Conservation (phyloP, 2,329 filamentous ascomycete species). For the Fusarium pilosicola region DNA sequence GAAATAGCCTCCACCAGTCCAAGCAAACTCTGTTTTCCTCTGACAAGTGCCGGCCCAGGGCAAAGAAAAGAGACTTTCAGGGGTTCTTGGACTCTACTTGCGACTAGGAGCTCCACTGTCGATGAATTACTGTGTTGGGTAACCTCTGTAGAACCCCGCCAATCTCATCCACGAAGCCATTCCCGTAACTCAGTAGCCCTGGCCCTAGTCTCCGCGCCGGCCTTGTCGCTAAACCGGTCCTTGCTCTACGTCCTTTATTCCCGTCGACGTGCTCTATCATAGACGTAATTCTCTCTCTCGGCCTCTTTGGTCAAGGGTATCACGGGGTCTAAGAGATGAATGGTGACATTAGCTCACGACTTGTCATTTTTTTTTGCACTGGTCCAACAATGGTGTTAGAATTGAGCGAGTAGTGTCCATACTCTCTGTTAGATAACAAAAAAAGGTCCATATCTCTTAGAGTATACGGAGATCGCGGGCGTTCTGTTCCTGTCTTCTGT, state of each 20-base stretch:
- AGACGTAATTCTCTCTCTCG: neutral
- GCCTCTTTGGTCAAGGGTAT: neutral
- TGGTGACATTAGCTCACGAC: neutral
- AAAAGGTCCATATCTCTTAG: neutral
- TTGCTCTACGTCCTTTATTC: neutral
- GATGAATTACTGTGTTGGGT: neutral
- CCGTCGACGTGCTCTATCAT: neutral
- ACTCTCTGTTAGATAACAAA: neutral
- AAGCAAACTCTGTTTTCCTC: constrained; percentile 9
- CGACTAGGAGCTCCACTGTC: neutral
- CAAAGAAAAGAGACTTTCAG: neutral
- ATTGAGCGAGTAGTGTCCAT: neutral
- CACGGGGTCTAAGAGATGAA: neutral
- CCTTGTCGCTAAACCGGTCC: neutral
- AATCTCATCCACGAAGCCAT: neutral
- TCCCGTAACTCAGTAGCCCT: neutral
- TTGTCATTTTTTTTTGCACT: neutral
- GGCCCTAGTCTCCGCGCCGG: neutral
- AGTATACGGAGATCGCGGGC: neutral
- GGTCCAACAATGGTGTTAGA: neutral
- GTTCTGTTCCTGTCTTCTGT: neutral
- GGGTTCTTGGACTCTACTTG: neutral
- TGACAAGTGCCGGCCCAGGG: constrained; percentile 4
- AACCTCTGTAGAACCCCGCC: neutral
- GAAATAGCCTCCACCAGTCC: neutral